These are phyloP conservation scores for Xylaria digitata DNA, from an alignment of 2,329 filamentous ascomycete species.

Conservation along the genomic window DNA sequence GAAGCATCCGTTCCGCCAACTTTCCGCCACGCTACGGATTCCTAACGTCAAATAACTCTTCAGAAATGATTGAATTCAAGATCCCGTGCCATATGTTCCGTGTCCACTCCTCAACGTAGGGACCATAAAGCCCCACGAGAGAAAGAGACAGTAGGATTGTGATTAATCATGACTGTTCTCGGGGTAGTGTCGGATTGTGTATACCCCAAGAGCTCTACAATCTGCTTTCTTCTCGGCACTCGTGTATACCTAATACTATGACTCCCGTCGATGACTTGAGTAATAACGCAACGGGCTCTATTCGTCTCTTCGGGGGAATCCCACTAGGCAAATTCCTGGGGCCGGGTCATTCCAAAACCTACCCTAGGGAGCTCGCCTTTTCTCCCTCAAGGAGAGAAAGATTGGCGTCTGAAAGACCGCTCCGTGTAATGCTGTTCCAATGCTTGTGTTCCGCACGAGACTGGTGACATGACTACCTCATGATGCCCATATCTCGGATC, in stretches of 20 bases:
- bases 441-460: not conserved
- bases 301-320: not conserved
- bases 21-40: not conserved
- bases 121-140: not conserved
- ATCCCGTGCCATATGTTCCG: too few relatives aligned
- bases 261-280: not conserved
- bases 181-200: not conserved
- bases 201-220: too few relatives aligned
- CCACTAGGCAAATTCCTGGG: not conserved
- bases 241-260: not conserved
- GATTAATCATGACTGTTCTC: not conserved
- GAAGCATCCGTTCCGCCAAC: too few relatives aligned
- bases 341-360: not conserved
- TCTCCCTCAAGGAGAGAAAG: not conserved
- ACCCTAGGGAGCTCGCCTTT: not conserved
- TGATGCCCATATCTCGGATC: not conserved
- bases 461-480: not conserved
- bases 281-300: not conserved
- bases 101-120: not conserved
- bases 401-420: constrained; percentile 1
- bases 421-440: not conserved
- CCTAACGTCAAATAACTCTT: not conserved
- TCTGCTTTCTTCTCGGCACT: not conserved
- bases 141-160: not conserved
- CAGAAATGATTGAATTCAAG: not conserved